A percentile compares a stretch with the other conserved stretches of the same genome.
phyloP scores from a whole-genome alignment of 805 yeast species.

The Teunomyces kruisii region DNA sequence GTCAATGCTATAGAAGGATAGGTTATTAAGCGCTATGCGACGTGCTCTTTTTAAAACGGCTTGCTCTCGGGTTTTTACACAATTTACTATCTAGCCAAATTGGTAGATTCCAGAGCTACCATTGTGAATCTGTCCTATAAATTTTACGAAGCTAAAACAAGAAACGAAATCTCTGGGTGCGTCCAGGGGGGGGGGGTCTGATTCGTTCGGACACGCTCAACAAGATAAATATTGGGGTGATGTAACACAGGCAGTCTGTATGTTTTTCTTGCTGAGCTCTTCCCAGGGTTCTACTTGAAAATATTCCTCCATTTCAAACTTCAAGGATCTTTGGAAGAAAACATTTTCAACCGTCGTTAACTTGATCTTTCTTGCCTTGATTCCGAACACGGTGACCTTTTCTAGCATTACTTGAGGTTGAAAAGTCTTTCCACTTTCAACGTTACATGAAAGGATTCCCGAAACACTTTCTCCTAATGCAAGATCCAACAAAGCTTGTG shows the following conservation, averaged over 20 bases:
- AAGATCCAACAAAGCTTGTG: background rate
- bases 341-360: background rate
- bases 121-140: too few species aligned
- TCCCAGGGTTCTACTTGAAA: background rate
- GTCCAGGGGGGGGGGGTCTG: too few species aligned
- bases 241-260: slow-evolving; percentile 1
- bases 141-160: too few species aligned
- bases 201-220: too few species aligned
- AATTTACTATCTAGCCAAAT: too few species aligned
- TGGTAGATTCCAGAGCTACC: too few species aligned
- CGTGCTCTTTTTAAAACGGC: too few species aligned
- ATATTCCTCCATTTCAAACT: background rate
- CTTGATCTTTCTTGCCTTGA: background rate
- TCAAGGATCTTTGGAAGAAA: background rate
- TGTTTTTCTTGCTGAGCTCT: background rate
- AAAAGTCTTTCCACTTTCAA: slow-evolving; percentile 1
- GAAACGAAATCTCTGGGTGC: too few species aligned
- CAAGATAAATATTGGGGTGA: background rate
- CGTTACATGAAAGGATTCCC: background rate
- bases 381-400: background rate
- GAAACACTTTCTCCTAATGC: background rate
- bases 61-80: too few species aligned
- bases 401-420: slow-evolving; percentile 1
- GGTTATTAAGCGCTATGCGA: too few species aligned
- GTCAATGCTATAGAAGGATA: too few species aligned